Evolutionary conservation across 2,329 filamentous ascomycete species (phyloP), one percentile per base, ranked within the genome.

Genomic region (Didymella pinodella): DNA sequence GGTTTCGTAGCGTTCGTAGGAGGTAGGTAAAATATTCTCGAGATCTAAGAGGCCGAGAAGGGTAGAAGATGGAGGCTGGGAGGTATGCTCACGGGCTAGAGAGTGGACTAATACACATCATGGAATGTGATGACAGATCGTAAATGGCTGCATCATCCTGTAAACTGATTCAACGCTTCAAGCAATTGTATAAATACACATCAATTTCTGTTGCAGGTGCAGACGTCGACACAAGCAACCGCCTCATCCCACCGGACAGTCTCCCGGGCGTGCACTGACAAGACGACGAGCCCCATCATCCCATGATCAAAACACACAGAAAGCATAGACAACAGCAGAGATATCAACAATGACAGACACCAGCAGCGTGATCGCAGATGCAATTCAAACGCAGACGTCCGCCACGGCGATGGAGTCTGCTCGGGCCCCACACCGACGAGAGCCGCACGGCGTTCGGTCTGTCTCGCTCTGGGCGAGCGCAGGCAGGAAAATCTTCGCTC

Each of bases 361-460:
- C 11, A 29, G 31, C 44, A 48, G 43, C 40, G 29, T 34, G 22
- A 20, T 54, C 32, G 32, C 43, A 20, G 31, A 47, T 18, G 10
- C 26, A 16, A 22, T 36, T 31, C 31, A 52, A 20, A 31, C 38
- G 50, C 43, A 54, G 49, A 29, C 49, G 22, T 36, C 34, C 44
- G 44, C 44, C 18, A 34, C 20, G 8, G 31, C 8, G 16, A 22
- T 10, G 11, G 32, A 16, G 38, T 31, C 47, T 3, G 41, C 34
- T 22, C 11, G 18, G 32, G 54, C 40, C 54, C 54, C 47, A 40
- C 56, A 43, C 56, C 56, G 56, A 59, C 11, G 46, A 28, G 47
- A 54, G 56, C 56, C 56, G 56, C 50, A 50, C 46, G 50, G 18
- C 46, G 50, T 54, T 58, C 56, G 56, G 56, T 51, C 56, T 50